Evolutionary conservation across 164 flowering plant genomes (phyloP).

Genomic region (Cinnamomum micranthum): DNA sequence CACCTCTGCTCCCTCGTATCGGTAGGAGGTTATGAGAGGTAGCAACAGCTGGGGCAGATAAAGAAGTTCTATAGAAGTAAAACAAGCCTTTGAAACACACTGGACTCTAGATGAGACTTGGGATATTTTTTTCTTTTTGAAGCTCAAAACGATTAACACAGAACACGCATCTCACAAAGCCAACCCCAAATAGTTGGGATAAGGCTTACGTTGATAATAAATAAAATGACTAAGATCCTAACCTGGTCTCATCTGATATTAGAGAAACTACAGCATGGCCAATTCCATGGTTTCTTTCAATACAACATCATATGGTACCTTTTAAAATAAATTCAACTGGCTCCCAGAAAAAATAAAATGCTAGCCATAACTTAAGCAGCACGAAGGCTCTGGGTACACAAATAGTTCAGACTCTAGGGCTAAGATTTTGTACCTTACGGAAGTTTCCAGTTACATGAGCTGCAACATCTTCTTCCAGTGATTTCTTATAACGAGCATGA

Average conservation of each 20-base stretch:
- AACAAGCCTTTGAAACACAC: too few relatives aligned
- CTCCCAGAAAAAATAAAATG: neutral
- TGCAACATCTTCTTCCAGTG: constrained; percentile 90
- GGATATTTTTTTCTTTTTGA: too few relatives aligned
- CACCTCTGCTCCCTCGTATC: constrained; percentile 68
- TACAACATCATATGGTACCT: too few relatives aligned
- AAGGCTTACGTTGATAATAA: too few relatives aligned
- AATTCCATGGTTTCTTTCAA: neutral
- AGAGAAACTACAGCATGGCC: neutral
- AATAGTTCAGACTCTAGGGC: neutral
- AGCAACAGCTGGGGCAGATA: constrained; percentile 51
- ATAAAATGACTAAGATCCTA: too few relatives aligned
- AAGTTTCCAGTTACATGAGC: constrained; percentile 54
- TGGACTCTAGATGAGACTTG: too few relatives aligned
- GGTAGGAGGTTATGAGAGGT: constrained; percentile 53
- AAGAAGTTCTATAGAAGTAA: neutral
- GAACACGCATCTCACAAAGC: too few relatives aligned
- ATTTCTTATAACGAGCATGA: constrained; percentile 60
- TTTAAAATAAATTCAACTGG: neutral
- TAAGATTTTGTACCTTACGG: constrained; percentile 51
- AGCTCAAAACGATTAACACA: too few relatives aligned
- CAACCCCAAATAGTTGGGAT: too few relatives aligned
- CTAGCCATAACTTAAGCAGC: neutral
- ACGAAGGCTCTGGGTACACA: neutral
- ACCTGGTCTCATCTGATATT: too few relatives aligned